Conservation (phyloP, 2,329 filamentous ascomycete genomes). For the Paracorniculantispora psalliotae region DNA sequence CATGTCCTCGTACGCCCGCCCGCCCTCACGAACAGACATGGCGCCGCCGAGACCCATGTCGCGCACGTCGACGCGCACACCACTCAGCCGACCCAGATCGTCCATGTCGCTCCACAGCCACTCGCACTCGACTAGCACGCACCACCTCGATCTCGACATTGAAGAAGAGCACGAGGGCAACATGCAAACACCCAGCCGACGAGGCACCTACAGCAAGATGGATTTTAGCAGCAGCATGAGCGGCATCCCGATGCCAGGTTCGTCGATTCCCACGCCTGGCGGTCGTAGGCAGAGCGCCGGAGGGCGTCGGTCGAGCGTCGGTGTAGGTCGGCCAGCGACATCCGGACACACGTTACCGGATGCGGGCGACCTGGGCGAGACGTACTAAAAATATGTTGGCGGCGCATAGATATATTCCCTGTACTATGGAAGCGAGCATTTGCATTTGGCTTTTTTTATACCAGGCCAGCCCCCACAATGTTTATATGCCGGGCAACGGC, state of each 20-base stretch:
- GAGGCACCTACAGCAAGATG: conserved; percentile 47
- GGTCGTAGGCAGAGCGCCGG: conserved; percentile 38
- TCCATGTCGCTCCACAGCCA: conserved; percentile 61
- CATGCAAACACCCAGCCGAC: conserved; percentile 49
- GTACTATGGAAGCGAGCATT: conserved; percentile 12
- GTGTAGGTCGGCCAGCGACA: conserved; percentile 28
- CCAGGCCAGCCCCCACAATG: not conserved
- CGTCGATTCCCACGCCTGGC: conserved; percentile 41
- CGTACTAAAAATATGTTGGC: conserved; percentile 35
- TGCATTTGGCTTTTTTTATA: conserved; percentile 9
- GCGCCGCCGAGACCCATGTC: conserved; percentile 58
- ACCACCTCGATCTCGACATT: conserved; percentile 47
- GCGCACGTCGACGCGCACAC: conserved; percentile 61
- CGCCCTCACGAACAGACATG: conserved; percentile 50
- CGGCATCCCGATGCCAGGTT: conserved; percentile 34
- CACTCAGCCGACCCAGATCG: conserved; percentile 64
- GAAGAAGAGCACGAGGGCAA: conserved; percentile 38
- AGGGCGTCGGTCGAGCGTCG: conserved; percentile 39
- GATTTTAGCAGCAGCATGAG: conserved; percentile 37
- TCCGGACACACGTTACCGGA: conserved; percentile 32
- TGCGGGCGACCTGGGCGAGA: conserved; percentile 47
- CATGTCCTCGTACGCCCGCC: conserved; percentile 49
- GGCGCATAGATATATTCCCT: not conserved
- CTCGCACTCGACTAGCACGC: conserved; percentile 55
- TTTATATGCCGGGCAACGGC: not conserved